Conservation (phyloP, 768 basidiomycete genomes). For the Ramaria sp. region DNA sequence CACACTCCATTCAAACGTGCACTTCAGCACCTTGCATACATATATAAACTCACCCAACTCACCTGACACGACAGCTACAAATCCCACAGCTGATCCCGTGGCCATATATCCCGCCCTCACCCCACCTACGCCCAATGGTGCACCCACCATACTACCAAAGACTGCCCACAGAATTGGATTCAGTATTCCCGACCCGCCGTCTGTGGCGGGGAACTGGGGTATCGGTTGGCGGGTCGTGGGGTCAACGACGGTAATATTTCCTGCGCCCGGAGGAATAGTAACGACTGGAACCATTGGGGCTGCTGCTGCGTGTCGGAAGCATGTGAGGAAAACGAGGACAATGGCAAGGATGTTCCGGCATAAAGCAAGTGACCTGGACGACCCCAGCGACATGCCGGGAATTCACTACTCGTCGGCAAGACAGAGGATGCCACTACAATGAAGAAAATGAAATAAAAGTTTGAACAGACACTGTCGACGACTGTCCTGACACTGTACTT, state of each 20-base stretch:
- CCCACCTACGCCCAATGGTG: constrained; percentile 44
- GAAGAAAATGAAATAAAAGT: neutral
- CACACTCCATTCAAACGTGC: constrained; percentile 31
- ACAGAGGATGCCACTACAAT: neutral
- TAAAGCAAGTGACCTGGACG: neutral
- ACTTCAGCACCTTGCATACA: constrained; percentile 12
- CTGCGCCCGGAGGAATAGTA: constrained; percentile 14
- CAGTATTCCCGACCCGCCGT: constrained; percentile 40
- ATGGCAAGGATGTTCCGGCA: neutral
- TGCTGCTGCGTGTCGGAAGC: neutral
- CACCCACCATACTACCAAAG: constrained; percentile 40
- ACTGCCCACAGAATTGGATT: constrained; percentile 49
- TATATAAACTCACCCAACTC: constrained; percentile 19
- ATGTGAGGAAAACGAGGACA: no score
- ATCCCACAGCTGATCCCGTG: constrained; percentile 41
- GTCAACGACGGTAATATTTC: constrained; percentile 34
- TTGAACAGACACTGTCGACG: neutral
- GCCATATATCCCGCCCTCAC: constrained; percentile 47
- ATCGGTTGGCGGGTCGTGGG: constrained; percentile 31
- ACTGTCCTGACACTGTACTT: neutral
- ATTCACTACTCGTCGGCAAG: no score
- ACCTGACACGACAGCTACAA: constrained; percentile 29
- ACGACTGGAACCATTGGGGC: neutral
- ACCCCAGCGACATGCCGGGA: neutral
- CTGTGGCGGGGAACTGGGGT: constrained; percentile 44